Base-by-base conservation (phyloP, 1,139 yeast genomes). In the Wickerhamomyces sp. region DNA sequence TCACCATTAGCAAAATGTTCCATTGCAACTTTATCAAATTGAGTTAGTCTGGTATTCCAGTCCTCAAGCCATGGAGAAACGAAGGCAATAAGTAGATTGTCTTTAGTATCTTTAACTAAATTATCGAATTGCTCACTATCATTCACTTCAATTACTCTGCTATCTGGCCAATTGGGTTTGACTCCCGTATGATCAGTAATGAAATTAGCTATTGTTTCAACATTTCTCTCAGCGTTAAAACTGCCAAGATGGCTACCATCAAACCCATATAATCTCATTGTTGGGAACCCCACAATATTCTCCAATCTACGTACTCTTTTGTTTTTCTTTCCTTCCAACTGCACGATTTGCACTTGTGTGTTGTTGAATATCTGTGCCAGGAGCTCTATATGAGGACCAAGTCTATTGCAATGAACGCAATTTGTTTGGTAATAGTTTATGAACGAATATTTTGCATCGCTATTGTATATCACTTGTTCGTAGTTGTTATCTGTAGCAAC, bases 211-310 rank as follows among this genome's bases (percentile, higher is more conserved):
- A 54, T 28, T 4, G 41, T 35, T 29, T 54, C 55, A 3, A 51
- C 41, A 3, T 39, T 38, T 43, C 58, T 44, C 7, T 45, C 45
- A 5, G 43, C 42, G 8, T 38, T 38, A 9, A 38, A 44, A 4
- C 51, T 45, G 0, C 42, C 52, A 13, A 52, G 34, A 31, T 46
- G 54, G 0, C 47, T 35, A 3, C 58, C 58, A 36, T 52, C 55
- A 36, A 46, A 49, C 13, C 46, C 40, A 33, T 50, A 54, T 9
- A 54, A 35, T 41, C 56, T 52, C 24, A 54, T 12, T 5, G 52
- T 48, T 14, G 58, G 58, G 42, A 46, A 54, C n/a, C 58, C 58
- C 14, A 39, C 21, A 18, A 54, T 46, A 10, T 36, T 34, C 15
- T 50, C 46, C 18, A 45, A 35, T 31, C 32, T 44, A 32, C 54